phyloP scores from a whole-genome alignment of 2,329 filamentous ascomycete species.

The Epichloe typhina region DNA sequence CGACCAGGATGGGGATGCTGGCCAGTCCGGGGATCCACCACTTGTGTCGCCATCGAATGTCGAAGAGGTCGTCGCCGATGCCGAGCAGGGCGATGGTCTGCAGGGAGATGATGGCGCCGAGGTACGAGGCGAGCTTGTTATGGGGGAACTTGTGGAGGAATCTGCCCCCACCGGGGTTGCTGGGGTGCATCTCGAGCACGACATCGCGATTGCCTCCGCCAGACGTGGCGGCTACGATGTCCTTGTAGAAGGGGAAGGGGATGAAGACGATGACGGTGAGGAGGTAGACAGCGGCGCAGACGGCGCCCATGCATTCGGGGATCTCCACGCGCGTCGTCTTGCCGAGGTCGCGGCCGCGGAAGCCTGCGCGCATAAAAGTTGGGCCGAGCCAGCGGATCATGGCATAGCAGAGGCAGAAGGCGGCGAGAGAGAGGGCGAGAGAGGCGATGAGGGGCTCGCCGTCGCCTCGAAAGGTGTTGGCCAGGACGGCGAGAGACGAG shows the following conservation, averaged over 20 bases:
- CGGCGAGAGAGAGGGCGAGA: slow-evolving; percentile 71
- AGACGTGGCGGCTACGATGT: slow-evolving; percentile 88
- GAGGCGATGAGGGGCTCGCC: slow-evolving; percentile 84
- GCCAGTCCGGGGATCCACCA: slow-evolving; percentile 94
- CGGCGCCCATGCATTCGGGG: slow-evolving; percentile 90
- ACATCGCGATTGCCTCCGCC: slow-evolving; percentile 87
- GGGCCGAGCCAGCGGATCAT: slow-evolving; percentile 90
- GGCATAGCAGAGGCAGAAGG: slow-evolving; percentile 69
- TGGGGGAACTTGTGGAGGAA: slow-evolving; percentile 88
- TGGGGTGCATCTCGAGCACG: slow-evolving; percentile 64
- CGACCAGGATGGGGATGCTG: slow-evolving; percentile 81
- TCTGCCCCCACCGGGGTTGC: slow-evolving; percentile 37
- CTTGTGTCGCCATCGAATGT: slow-evolving; percentile 98
- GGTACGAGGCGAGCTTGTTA: slow-evolving; percentile 90
- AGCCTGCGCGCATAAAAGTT: slow-evolving; percentile 74
- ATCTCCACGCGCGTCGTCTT: slow-evolving; percentile 59
- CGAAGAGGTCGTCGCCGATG: slow-evolving; percentile 90
- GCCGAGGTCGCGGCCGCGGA: slow-evolving; percentile 81
- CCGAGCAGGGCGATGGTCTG: slow-evolving; percentile 85
- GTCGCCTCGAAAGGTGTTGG: slow-evolving; percentile 71
- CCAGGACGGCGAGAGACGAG: slow-evolving; percentile 59
- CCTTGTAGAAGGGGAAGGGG: slow-evolving; percentile 95
- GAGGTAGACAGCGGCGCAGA: slow-evolving; percentile 87
- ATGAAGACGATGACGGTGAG: slow-evolving; percentile 84
- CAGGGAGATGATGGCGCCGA: slow-evolving; percentile 85